These are phyloP conservation scores for Hyaloperonospora arabidopsidis DNA, from an alignment of 352 stramenopile genomes.

Conservation along the genomic window DNA sequence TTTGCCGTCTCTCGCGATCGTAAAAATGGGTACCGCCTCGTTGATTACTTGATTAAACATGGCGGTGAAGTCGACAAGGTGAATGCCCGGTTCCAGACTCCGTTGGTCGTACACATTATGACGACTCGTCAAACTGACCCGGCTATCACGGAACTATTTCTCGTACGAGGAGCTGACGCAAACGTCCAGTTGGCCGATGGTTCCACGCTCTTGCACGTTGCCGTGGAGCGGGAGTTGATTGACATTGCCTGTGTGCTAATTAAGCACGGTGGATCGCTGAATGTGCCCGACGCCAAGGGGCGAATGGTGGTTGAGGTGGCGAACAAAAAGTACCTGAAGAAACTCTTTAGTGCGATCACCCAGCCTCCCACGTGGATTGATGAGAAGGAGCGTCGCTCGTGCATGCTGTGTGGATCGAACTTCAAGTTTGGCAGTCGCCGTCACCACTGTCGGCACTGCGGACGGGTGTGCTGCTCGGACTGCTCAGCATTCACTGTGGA, in stretches of 20 bases:
- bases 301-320: slow-evolving; percentile 70
- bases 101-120: slow-evolving; percentile 78
- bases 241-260: slow-evolving; percentile 72
- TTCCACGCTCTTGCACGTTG: slow-evolving; percentile 78
- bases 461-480: slow-evolving; percentile 76
- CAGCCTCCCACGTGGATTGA: slow-evolving; percentile 73
- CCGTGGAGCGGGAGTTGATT: slow-evolving; percentile 74
- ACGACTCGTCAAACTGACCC: slow-evolving; percentile 78
- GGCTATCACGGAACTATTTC: slow-evolving; percentile 67
- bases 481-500: slow-evolving; percentile 76
- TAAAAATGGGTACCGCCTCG: slow-evolving; percentile 72
- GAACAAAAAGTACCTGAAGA: slow-evolving; percentile 74
- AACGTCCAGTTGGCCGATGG: slow-evolving; percentile 71
- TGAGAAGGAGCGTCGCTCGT: slow-evolving; percentile 59
- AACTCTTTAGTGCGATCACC: slow-evolving; percentile 75
- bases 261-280: slow-evolving; percentile 60
- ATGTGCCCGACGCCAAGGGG: slow-evolving; percentile 61
- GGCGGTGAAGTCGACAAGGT: slow-evolving; percentile 76
- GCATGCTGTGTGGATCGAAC: slow-evolving; percentile 59
- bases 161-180: slow-evolving; percentile 50
- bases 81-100: slow-evolving; percentile 73
- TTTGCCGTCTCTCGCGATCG: slow-evolving; percentile 76
- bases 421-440: slow-evolving; percentile 80
- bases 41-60: slow-evolving; percentile 82
- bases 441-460: slow-evolving; percentile 83